These are phyloP conservation scores for Chlorociboria aeruginascens DNA, from an alignment of 495 filamentous ascomycete genomes.

Conservation along the genomic window DNA sequence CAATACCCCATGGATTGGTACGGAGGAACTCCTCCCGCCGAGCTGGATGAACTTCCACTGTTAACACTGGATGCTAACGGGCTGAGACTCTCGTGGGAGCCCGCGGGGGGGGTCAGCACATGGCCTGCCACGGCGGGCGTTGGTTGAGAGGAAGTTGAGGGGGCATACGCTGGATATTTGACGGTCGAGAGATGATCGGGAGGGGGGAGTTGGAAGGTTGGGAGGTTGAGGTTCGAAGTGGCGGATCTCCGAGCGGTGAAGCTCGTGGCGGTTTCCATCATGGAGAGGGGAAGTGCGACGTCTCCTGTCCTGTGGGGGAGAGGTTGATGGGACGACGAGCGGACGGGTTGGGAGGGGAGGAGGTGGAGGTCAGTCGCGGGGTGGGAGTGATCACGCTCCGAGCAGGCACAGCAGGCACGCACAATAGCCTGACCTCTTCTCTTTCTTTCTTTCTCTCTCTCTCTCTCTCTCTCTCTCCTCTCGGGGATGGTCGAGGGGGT, in stretches of 20 bases:
- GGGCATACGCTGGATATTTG: conserved; percentile 32
- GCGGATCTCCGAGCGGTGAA: conserved; percentile 48
- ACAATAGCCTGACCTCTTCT: not conserved
- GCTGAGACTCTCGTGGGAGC: conserved; percentile 49
- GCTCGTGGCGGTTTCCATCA: conserved; percentile 30
- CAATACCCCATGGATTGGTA: conserved; percentile 37
- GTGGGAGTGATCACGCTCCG: not conserved
- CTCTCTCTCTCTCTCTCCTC: not conserved
- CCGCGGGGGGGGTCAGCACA: conserved; percentile 50
- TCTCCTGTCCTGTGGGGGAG: too few relatives aligned
- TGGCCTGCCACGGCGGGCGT: conserved; percentile 31
- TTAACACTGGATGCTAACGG: conserved; percentile 46
- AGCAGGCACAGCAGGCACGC: not conserved
- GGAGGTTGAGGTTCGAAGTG: conserved; percentile 46
- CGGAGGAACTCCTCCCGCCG: conserved; percentile 31
- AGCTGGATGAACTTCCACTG: conserved; percentile 38
- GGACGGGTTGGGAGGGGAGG: not conserved
- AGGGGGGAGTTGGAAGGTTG: conserved; percentile 50
- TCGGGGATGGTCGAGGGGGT: not conserved
- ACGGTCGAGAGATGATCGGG: conserved; percentile 30
- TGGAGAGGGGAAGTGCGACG: conserved; percentile 12
- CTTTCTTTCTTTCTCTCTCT: not conserved
- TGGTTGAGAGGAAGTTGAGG: conserved; percentile 27
- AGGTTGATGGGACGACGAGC: conserved; percentile 17
- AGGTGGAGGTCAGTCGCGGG: not conserved